A percentile compares a stretch with the other conserved stretches of the same genome.
Conservation (phyloP, 345 rosid genomes). For the Gossypium arboreum region DNA sequence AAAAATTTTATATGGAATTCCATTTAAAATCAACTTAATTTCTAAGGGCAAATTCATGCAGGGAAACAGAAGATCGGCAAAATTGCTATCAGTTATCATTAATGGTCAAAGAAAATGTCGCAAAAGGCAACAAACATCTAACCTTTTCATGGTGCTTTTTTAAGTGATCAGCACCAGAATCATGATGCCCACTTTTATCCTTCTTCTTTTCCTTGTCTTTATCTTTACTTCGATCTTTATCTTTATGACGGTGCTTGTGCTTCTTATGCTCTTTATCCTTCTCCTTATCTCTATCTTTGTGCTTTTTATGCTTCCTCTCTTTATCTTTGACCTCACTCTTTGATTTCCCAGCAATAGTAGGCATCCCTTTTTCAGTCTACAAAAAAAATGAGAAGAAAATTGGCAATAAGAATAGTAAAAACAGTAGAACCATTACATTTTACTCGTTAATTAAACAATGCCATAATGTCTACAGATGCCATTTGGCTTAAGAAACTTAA, state of each 20-base stretch:
- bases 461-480: neutral
- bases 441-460: neutral
- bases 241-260: slow-evolving; percentile 65
- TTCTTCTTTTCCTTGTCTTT: slow-evolving; percentile 48
- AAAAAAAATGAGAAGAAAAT: slow-evolving; percentile 7
- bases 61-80: neutral
- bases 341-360: slow-evolving; percentile 66
- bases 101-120: neutral
- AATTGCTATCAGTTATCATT: neutral
- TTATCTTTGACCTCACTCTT: slow-evolving; percentile 72
- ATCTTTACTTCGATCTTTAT: slow-evolving; percentile 72
- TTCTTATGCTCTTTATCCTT: slow-evolving; percentile 41
- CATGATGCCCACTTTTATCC: slow-evolving; percentile 3
- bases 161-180: slow-evolving; percentile 63
- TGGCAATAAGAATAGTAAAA: neutral
- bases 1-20: neutral
- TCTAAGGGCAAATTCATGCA: neutral
- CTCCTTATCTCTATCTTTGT: slow-evolving; percentile 77
- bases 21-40: neutral
- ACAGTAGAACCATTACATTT: neutral
- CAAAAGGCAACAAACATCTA: slow-evolving; percentile 17
- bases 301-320: slow-evolving; percentile 90
- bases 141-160: slow-evolving; percentile 94
- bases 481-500: neutral
- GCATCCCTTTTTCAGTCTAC: slow-evolving; percentile 76